Evolutionary conservation across 164 flowering plant species (phyloP).

Genomic region (Euptelea pleiosperma): DNA sequence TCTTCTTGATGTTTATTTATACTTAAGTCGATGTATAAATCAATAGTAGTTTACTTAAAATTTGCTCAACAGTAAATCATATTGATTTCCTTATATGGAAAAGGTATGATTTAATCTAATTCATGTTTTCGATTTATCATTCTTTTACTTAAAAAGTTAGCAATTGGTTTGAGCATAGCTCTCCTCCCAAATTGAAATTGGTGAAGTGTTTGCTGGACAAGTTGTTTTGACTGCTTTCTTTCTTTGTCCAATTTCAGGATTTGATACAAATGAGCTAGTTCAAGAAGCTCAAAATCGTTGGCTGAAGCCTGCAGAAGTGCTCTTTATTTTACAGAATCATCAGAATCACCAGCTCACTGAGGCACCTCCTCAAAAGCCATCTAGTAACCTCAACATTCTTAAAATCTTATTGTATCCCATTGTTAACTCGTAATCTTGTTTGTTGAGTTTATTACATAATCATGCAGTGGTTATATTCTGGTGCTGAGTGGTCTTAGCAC

Average conservation of each 20-base stretch:
- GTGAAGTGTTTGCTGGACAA: not conserved
- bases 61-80: no score
- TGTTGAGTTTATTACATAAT: not conserved
- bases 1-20: not conserved
- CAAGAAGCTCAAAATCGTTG: slow-evolving; percentile 68
- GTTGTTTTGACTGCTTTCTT: not conserved
- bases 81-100: no score
- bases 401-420: no score
- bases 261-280: slow-evolving; percentile 42
- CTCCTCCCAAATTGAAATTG: no score
- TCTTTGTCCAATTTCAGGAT: slow-evolving; percentile 37
- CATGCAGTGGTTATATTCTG: not conserved
- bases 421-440: not conserved
- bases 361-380: slow-evolving; percentile 54
- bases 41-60: not conserved
- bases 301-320: slow-evolving; percentile 84
- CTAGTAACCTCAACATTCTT: slow-evolving; percentile 34
- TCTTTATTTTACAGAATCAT: slow-evolving; percentile 59
- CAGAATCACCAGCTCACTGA: slow-evolving; percentile 44
- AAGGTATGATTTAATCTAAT: no score
- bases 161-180: no score
- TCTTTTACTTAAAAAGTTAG: no score
- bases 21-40: not conserved
- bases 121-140: no score
- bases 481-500: not conserved